Evolutionary conservation across 1,139 yeast genomes (phyloP).

Genomic region (Taphrina flavorubra): DNA sequence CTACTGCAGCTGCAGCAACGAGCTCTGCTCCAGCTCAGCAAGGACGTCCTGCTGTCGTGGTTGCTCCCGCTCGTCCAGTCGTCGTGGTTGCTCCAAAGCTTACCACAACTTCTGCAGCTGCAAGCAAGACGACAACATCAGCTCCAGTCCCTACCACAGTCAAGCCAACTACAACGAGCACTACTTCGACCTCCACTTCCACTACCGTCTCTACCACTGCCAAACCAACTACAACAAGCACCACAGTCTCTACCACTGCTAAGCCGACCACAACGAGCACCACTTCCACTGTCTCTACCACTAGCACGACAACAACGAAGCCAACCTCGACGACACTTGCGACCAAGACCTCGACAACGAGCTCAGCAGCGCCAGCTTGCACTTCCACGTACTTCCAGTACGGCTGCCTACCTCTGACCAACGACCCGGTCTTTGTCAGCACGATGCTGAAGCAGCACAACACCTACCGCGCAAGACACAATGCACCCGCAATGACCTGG

Average conservation of each 20-base stretch:
- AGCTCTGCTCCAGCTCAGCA: neutral
- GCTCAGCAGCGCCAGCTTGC: slow-evolving; percentile 44
- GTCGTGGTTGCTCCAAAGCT: neutral
- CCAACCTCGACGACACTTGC: slow-evolving; percentile 36
- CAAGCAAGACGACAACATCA: neutral
- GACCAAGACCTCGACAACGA: slow-evolving; percentile 41
- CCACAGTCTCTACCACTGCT: slow-evolving; percentile 41
- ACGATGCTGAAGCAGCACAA: slow-evolving; percentile 62
- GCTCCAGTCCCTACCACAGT: slow-evolving; percentile 17
- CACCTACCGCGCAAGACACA: slow-evolving; percentile 64
- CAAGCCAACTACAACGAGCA: slow-evolving; percentile 41
- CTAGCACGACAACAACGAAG: slow-evolving; percentile 42
- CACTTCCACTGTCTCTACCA: slow-evolving; percentile 22
- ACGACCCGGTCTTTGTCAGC: slow-evolving; percentile 48
- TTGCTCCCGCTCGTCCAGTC: neutral
- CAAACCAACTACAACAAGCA: neutral
- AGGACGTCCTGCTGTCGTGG: neutral
- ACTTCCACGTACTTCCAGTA: slow-evolving; percentile 45
- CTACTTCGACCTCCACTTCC: slow-evolving; percentile 19
- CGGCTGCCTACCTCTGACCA: slow-evolving; percentile 39
- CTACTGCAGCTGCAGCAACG: neutral
- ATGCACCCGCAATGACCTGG: slow-evolving; percentile 65
- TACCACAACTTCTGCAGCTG: neutral
- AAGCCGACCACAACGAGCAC: slow-evolving; percentile 42
- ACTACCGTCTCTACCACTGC: neutral